Evolutionary conservation across 1,139 yeast genomes (phyloP).

Genomic region (Suhomyces yuchorum): DNA sequence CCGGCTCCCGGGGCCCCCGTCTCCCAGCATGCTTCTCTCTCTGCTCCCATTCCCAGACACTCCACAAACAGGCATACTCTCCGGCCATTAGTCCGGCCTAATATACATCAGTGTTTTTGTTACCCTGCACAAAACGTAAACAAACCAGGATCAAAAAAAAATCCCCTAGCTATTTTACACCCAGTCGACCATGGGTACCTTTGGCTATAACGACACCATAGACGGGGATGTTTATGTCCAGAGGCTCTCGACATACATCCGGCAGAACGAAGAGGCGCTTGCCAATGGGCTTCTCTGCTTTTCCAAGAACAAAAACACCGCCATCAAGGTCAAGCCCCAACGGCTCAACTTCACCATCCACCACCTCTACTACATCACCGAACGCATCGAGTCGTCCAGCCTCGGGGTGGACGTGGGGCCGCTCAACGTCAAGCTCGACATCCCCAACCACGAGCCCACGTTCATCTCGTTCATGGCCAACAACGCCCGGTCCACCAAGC

Average conservation of each 20-base stretch:
- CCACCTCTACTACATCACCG: conserved; percentile 62
- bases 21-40: no score
- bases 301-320: conserved; percentile 32
- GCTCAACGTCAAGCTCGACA: conserved; percentile 58
- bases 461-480: conserved; percentile 54
- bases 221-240: conserved; percentile 50
- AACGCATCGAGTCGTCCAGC: conserved; percentile 55
- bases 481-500: conserved; percentile 45
- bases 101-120: no score
- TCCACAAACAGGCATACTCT: no score
- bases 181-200: conserved; percentile 19
- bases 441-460: conserved; percentile 59
- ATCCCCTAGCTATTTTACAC: neutral
- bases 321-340: conserved; percentile 48
- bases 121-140: conserved; percentile 10
- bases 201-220: conserved; percentile 31
- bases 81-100: no score
- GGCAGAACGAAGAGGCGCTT: conserved; percentile 46
- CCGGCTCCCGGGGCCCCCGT: no score
- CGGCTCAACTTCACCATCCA: conserved; percentile 60
- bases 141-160: conserved; percentile 9
- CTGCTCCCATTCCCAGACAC: no score
- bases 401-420: conserved; percentile 65
- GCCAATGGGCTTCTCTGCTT: conserved; percentile 50
- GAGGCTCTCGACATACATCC: conserved; percentile 41